Base-by-base conservation (phyloP, 371 early-diverging fungal species). In the Mortierella sp. region DNA sequence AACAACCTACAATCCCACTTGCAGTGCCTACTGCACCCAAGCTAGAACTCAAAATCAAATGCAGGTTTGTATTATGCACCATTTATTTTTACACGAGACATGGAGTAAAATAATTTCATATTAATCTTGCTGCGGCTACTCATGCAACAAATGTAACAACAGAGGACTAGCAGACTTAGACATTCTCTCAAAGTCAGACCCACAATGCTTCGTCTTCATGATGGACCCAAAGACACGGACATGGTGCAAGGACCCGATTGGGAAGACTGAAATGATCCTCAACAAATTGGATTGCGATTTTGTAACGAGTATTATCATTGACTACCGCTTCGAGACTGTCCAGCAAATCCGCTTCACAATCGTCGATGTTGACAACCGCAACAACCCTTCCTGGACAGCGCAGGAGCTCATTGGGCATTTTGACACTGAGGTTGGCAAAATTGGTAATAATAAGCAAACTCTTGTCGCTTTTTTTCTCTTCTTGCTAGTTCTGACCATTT, bases 321-420 rank as follows among this genome's bases (percentile, higher is more conserved):
- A 86, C 47, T 89, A 87, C 70, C 82, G 74, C 28, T 89, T 89
- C 76, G 89, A 89, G 72, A 74, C 82, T 21, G 69, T 83, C 9
- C 87, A 88, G 69, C 59, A 57, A 11, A 65, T 87, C 38, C 81
- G 79, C 53, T 86, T 88, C 69, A 81, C 84, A 4, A 76, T 86
- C 3, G 82, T 86, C 10, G 86, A 87, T 59, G 83, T 87, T 28
- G 87, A 88, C 67, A 84, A 79, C 61, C 70, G 62, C 19, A 66
- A 78, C 43, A 60, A 74, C 22, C 70, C 77, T 5, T 52, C 76
- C 0, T 82, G 82, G 83, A 62, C 66, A 13, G 84, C 72, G 4
- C 86, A 87, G 63, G 88, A 88, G 60, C 83, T 83, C 32, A 64
- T 89, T 21, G 88, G 88, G 4, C 68, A 72, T 57, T 85, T 84